These are phyloP conservation scores for Arachnopeziza araneosa DNA, from an alignment of 2,329 filamentous ascomycete genomes.

Conservation along the genomic window DNA sequence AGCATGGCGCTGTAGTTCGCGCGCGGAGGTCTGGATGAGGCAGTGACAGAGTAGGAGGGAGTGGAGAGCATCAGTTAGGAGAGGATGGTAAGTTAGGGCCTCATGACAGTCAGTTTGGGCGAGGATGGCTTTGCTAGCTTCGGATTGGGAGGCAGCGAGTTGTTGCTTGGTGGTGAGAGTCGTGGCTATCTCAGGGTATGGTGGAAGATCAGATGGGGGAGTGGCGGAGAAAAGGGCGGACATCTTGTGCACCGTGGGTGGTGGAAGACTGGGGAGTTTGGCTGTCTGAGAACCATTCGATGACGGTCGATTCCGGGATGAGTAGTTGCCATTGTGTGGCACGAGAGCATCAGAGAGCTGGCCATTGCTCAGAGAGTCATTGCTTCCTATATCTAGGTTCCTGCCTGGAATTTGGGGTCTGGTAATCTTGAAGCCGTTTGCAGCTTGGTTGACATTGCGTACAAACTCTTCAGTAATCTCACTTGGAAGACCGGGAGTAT, in stretches of 20 bases:
- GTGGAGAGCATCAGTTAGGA: slow-evolving; percentile 74
- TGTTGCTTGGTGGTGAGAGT: slow-evolving; percentile 29
- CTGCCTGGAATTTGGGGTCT: slow-evolving; percentile 28
- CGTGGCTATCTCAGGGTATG: slow-evolving; percentile 50
- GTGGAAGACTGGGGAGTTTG: slow-evolving; percentile 41
- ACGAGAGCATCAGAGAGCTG: slow-evolving; percentile 38
- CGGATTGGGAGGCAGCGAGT: slow-evolving; percentile 27
- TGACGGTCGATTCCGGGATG: slow-evolving; percentile 28
- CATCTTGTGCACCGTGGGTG: slow-evolving; percentile 45
- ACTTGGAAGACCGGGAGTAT: slow-evolving; percentile 51
- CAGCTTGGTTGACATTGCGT: slow-evolving; percentile 51
- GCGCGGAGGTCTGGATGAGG: slow-evolving; percentile 72
- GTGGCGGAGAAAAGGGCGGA: slow-evolving; percentile 66
- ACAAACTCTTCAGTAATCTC: slow-evolving; percentile 42
- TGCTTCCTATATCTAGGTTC: slow-evolving; percentile 27
- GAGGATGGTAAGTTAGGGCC: slow-evolving; percentile 72
- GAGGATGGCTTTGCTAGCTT: slow-evolving; percentile 31
- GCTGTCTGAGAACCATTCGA: slow-evolving; percentile 20
- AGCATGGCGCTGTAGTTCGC: slow-evolving; percentile 73
- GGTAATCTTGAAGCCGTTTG: slow-evolving; percentile 41
- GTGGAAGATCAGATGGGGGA: slow-evolving; percentile 60
- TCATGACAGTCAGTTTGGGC: slow-evolving; percentile 47
- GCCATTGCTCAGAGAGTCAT: slow-evolving; percentile 29
- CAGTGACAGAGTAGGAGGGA: slow-evolving; percentile 71
- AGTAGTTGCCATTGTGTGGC: slow-evolving; percentile 33